These are phyloP conservation scores for Termitomyces sp. DNA, from an alignment of 1,284 basidiomycete genomes.

Conservation along the genomic window DNA sequence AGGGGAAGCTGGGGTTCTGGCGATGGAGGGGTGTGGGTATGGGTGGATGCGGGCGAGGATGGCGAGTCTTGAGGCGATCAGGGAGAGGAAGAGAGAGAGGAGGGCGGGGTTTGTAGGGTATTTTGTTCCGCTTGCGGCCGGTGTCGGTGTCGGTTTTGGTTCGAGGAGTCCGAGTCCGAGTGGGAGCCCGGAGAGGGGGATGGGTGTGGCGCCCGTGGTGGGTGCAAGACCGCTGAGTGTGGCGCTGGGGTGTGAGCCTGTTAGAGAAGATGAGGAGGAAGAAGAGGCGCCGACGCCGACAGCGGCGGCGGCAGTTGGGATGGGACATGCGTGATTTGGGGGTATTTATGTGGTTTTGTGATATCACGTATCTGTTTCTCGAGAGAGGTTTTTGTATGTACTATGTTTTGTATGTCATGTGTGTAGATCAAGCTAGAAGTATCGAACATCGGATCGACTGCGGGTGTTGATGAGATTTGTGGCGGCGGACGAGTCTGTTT, in stretches of 20 bases:
- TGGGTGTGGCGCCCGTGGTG: not conserved
- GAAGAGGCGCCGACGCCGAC: too few relatives aligned
- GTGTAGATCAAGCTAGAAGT: not conserved
- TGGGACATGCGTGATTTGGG: too few relatives aligned
- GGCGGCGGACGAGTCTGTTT: too few relatives aligned
- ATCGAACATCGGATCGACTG: too few relatives aligned
- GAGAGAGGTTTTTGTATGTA: not conserved
- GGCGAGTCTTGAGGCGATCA: constrained; percentile 33
- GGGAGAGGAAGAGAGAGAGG: constrained; percentile 29
- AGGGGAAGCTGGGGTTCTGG: too few relatives aligned
- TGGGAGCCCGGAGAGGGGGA: not conserved
- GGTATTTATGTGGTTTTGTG: too few relatives aligned
- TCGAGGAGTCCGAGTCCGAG: too few relatives aligned
- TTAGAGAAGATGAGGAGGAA: not conserved
- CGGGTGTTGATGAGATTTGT: too few relatives aligned
- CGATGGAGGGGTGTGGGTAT: too few relatives aligned
- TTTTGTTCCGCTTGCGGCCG: not conserved
- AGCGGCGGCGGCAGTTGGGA: not conserved
- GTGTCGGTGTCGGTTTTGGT: not conserved
- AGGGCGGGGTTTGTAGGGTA: not conserved
- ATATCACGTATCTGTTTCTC: too few relatives aligned
- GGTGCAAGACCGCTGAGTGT: not conserved
- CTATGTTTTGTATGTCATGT: not conserved
- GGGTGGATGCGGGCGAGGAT: constrained; percentile 42
- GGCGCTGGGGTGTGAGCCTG: not conserved